Evolutionary conservation across 148 eudicot species (phyloP).

Genomic region (Cornus suecica): DNA sequence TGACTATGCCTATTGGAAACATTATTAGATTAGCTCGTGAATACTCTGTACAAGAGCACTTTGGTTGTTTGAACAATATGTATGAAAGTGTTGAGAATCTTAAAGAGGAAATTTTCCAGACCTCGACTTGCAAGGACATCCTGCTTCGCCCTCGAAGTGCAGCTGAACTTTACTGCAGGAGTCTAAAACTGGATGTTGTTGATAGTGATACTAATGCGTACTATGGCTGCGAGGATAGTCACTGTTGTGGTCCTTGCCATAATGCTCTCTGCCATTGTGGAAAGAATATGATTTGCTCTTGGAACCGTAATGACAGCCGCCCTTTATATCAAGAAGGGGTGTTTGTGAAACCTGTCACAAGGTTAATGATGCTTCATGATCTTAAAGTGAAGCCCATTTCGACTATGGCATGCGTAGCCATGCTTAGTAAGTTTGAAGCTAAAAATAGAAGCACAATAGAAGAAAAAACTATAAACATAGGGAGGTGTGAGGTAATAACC

Average conservation of each 20-base stretch:
- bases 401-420: background rate
- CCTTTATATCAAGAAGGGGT: background rate
- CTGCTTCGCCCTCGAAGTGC: conserved; percentile 11
- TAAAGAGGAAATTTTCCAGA: background rate
- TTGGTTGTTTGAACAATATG: conserved; percentile 5
- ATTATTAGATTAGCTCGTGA: background rate
- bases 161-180: too few species aligned
- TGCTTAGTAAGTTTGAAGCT: background rate
- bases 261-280: conserved; percentile 2
- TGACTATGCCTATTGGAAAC: conserved; percentile 5
- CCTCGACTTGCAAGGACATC: background rate
- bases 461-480: background rate
- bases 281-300: background rate
- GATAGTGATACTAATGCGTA: background rate
- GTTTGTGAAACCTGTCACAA: background rate
- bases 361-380: conserved; percentile 3
- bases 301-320: background rate
- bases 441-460: background rate
- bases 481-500: background rate
- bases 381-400: background rate
- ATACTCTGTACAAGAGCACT: background rate
- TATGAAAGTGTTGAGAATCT: background rate
- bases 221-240: too few species aligned
- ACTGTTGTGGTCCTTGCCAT: background rate
- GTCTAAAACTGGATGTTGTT: background rate